Evolutionary conservation across 2,329 filamentous ascomycete genomes (phyloP), one percentile per base, ranked within the genome.

Genomic region (Thelonectria rubi): DNA sequence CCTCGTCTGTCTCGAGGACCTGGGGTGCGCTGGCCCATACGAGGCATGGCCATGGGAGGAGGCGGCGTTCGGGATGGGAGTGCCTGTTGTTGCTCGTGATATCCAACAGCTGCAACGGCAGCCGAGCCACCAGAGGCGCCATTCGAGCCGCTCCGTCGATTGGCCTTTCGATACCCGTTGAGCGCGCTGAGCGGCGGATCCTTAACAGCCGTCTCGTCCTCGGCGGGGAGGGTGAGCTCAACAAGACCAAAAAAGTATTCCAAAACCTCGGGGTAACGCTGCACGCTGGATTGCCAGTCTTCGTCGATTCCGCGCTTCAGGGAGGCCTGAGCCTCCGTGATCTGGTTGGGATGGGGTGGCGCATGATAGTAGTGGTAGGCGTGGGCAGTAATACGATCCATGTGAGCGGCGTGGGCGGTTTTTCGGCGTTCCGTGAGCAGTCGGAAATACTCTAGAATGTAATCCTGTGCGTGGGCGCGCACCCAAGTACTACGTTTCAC

Each of bases 211-310:
- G 82, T 76, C 42, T 89, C 87, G 55, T 87, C 81, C 59, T 92
- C 88, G 42, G 78, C 77, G 0, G 91, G 91, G 5, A 92, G 76
- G 20, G 81, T 84, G 60, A 93, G 74, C 56, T 88, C 85, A 37
- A 93, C 88, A 39, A 93, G 80, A 61, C 86, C 82, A 76, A 90
- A 94, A 73, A 91, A 94, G 76, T 94, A 93, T 76, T 93, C 89
- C 56, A 94, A 80, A n/a, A 94, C 88, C 73, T 93, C 90, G 5
- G 91, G 91, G 69, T 94, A 94, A 56, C 88, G 84, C 69, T 92
- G 86, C 40, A 93, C 91, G 49, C 88, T 90, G 30, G 86, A 82
- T 70, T 89, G 86, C 91, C 91, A 94, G 78, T 93, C 91, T 64
- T 91, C 88, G 70, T 93, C 90, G 70, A 93, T 90, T 63, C 90